Base-by-base conservation (phyloP, 1,139 yeast genomes). In the Tardiomyces depauwii region DNA sequence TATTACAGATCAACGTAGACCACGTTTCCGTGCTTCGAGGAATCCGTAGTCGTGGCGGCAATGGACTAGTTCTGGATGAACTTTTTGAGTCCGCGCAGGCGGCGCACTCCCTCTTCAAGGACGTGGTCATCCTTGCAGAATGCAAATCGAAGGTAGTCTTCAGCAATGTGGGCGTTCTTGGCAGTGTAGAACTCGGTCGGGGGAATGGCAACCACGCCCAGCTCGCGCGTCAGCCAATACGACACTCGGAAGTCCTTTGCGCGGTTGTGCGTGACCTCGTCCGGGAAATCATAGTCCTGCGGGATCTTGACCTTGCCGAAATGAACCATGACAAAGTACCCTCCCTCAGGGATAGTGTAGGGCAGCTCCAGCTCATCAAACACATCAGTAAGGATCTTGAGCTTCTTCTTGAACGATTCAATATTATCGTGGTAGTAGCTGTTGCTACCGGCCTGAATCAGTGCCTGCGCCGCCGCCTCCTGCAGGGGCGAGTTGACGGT, bases 121-220 rank as follows among this genome's bases (percentile, higher is more conserved):
- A 86, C 72, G 4, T 69, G 71, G 61, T 91, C 94, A 57, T 84
- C 96, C 68, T 91, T 91, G 72, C 98, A 91, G 16, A 91, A 94
- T 14, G 98, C 97, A 64, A 91, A 89, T 62, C 98, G 78, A 51
- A 91, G 71, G 62, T 88, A 78, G 55, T 85, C 82, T 60, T 88
- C 95, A 45, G 91, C 88, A 16, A 81, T 77, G 49, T 77, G 73
- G 30, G 85, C 89, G 50, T 77, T 76, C 62, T 84, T 80, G 42
- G 77, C 73, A 42, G 78, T 75, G 59, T 86, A 79, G 61, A 91
- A 91, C 64, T 89, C 98, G 4, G 96, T 83, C 28, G 97, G 97
- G 12, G 98, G 98, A 54, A 91, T 89, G 5, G 95, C 84, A 21
- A 91, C 97, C 42, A 91, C 94, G 4, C 98, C 98, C 47, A 91